These are phyloP conservation scores for Lipomyces anomalus DNA, from an alignment of 805 yeast genomes.

Conservation along the genomic window DNA sequence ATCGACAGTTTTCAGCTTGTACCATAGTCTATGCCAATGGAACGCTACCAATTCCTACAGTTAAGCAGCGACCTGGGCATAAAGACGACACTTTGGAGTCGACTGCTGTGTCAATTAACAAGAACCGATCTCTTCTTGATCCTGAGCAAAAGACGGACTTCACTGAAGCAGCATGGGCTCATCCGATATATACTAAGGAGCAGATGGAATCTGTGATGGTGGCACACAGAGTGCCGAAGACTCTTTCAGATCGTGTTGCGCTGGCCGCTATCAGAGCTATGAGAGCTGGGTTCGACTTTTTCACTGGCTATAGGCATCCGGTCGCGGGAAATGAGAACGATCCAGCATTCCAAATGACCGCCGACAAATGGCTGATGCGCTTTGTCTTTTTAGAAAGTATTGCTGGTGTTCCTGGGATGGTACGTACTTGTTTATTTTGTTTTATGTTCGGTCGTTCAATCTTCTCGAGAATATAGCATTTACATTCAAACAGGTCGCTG, in stretches of 20 bases:
- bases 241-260: slow-evolving; percentile 50
- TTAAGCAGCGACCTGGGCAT: no score
- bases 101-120: neutral
- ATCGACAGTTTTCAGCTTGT: no score
- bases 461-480: neutral
- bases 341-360: slow-evolving; percentile 48
- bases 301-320: slow-evolving; percentile 62
- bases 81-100: neutral
- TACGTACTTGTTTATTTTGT: neutral
- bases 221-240: slow-evolving; percentile 49
- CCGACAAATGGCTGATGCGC: slow-evolving; percentile 55
- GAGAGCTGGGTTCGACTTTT: slow-evolving; percentile 51
- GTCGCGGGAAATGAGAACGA: slow-evolving; percentile 33
- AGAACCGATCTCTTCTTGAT: slow-evolving; percentile 7
- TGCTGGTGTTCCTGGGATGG: slow-evolving; percentile 76
- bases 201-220: slow-evolving; percentile 41
- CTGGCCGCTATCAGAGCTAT: slow-evolving; percentile 41
- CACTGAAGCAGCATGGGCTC: slow-evolving; percentile 35
- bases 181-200: slow-evolving; percentile 37
- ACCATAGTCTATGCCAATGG: no score
- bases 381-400: slow-evolving; percentile 61
- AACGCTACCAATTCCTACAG: no score
- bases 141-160: slow-evolving; percentile 20
- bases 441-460: neutral
- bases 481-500: slow-evolving; percentile 45